Conservation (phyloP, 768 basidiomycete genomes). For the Rossbeevera mucosa region DNA sequence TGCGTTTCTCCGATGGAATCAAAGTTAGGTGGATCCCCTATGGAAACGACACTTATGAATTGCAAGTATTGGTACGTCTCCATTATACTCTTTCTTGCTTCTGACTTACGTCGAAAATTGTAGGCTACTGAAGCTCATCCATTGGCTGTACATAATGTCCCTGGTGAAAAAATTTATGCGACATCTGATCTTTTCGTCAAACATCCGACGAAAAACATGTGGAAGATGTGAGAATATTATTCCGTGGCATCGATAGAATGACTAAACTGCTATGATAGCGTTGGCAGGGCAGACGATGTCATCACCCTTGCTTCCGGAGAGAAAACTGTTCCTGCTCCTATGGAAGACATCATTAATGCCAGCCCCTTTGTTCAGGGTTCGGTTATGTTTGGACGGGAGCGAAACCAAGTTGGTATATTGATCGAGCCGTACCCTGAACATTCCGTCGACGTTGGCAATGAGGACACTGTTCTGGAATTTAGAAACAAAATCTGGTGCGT, state of each 20-base stretch:
- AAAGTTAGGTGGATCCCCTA: constrained; percentile 31
- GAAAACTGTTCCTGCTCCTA: constrained; percentile 33
- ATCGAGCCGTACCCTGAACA: constrained; percentile 23
- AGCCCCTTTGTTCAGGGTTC: constrained; percentile 19
- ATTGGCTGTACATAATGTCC: constrained; percentile 29
- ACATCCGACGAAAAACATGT: constrained; percentile 42
- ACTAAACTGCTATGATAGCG: constrained; percentile 18
- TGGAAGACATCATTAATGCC: constrained; percentile 22
- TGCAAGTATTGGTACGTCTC: constrained; percentile 31
- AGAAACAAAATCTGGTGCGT: constrained; percentile 24
- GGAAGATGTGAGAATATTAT: constrained; percentile 35
- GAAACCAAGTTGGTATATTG: constrained; percentile 28
- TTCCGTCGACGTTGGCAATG: constrained; percentile 12
- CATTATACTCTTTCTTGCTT: background rate
- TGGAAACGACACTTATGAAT: constrained; percentile 32
- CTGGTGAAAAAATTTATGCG: constrained; percentile 32
- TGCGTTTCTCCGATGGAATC: constrained; percentile 6
- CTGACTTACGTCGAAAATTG: background rate
- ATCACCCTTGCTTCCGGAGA: constrained; percentile 31
- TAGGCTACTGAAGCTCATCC: constrained; percentile 4
- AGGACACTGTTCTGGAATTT: constrained; percentile 8
- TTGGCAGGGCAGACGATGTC: constrained; percentile 36
- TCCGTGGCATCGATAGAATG: too few species aligned
- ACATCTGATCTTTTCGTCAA: constrained; percentile 41
- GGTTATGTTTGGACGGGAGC: constrained; percentile 33